Evolutionary conservation across 441 rosid species (phyloP), one percentile per base, ranked within the genome.

Genomic region (Pelargonium fulgidum): DNA sequence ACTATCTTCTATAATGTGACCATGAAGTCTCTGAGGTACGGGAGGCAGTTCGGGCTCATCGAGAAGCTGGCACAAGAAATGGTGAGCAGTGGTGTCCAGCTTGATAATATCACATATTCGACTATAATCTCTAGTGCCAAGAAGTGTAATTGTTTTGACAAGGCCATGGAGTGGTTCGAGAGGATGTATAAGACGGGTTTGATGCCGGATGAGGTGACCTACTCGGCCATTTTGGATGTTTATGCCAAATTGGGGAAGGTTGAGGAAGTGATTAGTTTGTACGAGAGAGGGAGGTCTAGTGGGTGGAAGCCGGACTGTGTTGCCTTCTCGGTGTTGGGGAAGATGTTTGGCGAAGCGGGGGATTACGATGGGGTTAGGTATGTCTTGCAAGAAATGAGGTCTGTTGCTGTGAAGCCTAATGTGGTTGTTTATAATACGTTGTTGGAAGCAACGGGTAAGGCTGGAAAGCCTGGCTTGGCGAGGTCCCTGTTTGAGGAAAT

Each of bases 191-290:
- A 75, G 77, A 89, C 97, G 1, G 93, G 96, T 68, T 76, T 93
- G 73, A 93, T 89, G 97, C 99, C 97, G 67, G 97, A 91, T 81
- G 96, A 91, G 75, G 95, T 93, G 44, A 93, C 96, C 47, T 93
- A 89, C 73, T 93, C 95, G 1, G 90, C 92, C 8, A 77, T 86
- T 80, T 80, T 89, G 65, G 97, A 91, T 77, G 95, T 93, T 70
- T 89, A 91, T 77, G 93, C 90, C 6, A 86, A 87, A 81, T 80
- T 84, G 66, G 95, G 96, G 16, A 89, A 81, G 73, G 92, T 87
- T 68, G 92, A 89, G 82, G 95, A 93, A 72, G 99, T 87, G 33
- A 63, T 93, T 69, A 89, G 88, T 77, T 77, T 93, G 85, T 88
- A 93, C 45, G 99, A 93, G 79, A 86, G 99, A 83, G 99, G 96